A percentile compares a stretch with the other conserved stretches of the same genome.
These are phyloP conservation scores for Metschnikowia gelsemii DNA, from an alignment of 805 yeast species.

Conservation along the genomic window DNA sequence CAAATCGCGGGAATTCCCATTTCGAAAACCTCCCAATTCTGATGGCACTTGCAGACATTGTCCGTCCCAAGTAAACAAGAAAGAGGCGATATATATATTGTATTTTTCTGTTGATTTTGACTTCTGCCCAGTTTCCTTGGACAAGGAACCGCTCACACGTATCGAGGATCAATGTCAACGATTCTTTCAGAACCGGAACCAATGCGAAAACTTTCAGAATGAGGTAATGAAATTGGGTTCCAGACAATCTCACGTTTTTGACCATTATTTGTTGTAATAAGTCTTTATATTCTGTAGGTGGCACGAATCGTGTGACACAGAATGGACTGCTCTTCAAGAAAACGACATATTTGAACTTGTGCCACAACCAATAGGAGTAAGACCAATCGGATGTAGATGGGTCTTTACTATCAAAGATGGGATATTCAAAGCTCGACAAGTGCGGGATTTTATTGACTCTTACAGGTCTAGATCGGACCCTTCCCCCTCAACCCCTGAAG, in stretches of 20 bases:
- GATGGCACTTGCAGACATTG: slow-evolving; percentile 16
- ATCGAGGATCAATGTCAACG: slow-evolving; percentile 20
- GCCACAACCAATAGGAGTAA: too few species aligned
- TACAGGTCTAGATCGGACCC: too few species aligned
- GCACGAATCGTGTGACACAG: too few species aligned
- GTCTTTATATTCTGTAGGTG: slow-evolving; percentile 10
- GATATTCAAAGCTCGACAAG: too few species aligned
- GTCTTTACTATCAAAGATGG: too few species aligned
- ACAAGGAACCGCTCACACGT: slow-evolving; percentile 33
- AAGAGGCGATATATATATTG: slow-evolving; percentile 31
- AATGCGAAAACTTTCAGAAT: background rate
- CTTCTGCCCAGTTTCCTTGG: slow-evolving; percentile 32
- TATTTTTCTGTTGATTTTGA: slow-evolving; percentile 21
- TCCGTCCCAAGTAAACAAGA: slow-evolving; percentile 21
- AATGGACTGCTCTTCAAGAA: too few species aligned
- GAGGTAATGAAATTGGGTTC: slow-evolving; percentile 20
- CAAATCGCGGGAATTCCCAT: too few species aligned
- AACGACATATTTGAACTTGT: too few species aligned
- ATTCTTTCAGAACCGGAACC: background rate
- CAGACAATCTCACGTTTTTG: slow-evolving; percentile 22
- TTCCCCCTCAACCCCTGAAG: too few species aligned
- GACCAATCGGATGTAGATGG: too few species aligned
- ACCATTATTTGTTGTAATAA: slow-evolving; percentile 5
- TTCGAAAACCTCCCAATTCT: too few species aligned
- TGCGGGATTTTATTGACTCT: too few species aligned